Percentiles rank a stretch among this genome's conserved stretches.
Conservation (phyloP, 805 yeast species). For the Candida tammaniensis region DNA sequence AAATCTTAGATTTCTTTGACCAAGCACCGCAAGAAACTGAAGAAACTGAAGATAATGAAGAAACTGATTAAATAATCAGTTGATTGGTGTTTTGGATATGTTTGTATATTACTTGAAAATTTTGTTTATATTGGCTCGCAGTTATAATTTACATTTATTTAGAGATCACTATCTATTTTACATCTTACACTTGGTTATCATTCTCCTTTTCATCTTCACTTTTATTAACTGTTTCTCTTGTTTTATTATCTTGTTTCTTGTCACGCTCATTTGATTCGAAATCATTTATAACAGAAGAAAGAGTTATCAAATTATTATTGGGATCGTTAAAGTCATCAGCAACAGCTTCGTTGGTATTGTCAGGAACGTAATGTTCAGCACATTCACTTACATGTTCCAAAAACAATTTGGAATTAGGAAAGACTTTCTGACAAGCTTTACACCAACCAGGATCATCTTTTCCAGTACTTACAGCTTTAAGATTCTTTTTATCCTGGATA, state of each 20-base stretch:
- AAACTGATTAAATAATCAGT: background rate
- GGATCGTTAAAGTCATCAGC: conserved; percentile 9
- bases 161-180: too few species aligned
- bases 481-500: conserved; percentile 42
- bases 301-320: conserved; percentile 12
- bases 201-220: background rate
- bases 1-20: conserved; percentile 65
- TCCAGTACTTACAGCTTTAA: conserved; percentile 15
- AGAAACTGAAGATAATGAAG: conserved; percentile 11
- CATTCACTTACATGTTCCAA: conserved; percentile 66
- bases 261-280: conserved; percentile 1
- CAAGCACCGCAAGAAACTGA: conserved; percentile 23
- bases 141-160: too few species aligned
- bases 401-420: conserved; percentile 52
- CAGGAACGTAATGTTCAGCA: conserved; percentile 34
- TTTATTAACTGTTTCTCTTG: background rate
- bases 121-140: conserved; percentile 6
- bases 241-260: background rate
- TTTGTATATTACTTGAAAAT: conserved; percentile 5
- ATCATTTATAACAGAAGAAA: conserved; percentile 14
- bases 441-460: conserved; percentile 66
- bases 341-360: background rate
- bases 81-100: background rate
- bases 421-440: conserved; percentile 58
- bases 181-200: background rate